Conservation (phyloP, 768 basidiomycete species). For the Amanita polypyramis region DNA sequence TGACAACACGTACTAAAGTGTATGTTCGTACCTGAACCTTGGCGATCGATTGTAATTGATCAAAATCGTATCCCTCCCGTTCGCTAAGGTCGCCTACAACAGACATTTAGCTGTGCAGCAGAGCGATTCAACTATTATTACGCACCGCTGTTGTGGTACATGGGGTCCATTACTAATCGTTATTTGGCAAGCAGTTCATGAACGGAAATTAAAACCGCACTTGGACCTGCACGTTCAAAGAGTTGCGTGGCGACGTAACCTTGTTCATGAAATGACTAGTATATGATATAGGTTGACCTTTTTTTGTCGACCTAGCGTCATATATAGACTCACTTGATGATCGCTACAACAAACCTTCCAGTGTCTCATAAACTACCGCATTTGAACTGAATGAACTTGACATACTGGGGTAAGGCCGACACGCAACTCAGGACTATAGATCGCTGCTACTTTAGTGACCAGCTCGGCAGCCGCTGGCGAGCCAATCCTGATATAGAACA, state of each 20-base stretch:
- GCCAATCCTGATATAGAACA: slow-evolving; percentile 46
- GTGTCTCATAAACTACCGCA: slow-evolving; percentile 1
- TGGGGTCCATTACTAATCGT: slow-evolving; percentile 65
- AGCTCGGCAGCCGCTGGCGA: slow-evolving; percentile 68
- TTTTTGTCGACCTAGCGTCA: background rate
- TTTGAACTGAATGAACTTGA: background rate
- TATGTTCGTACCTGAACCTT: slow-evolving; percentile 63
- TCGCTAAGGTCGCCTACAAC: slow-evolving; percentile 66
- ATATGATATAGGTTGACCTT: slow-evolving; percentile 4
- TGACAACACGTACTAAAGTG: background rate
- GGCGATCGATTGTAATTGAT: slow-evolving; percentile 74
- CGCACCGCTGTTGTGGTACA: slow-evolving; percentile 79
- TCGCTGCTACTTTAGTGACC: slow-evolving; percentile 59
- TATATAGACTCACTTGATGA: slow-evolving; percentile 46
- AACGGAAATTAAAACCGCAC: slow-evolving; percentile 23
- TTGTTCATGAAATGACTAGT: slow-evolving; percentile 66
- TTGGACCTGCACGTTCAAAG: slow-evolving; percentile 77
- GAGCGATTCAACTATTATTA: slow-evolving; percentile 3
- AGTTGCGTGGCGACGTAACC: slow-evolving; percentile 84
- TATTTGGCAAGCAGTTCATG: background rate
- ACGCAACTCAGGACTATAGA: slow-evolving; percentile 74
- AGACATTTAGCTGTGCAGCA: background rate
- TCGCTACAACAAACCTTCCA: slow-evolving; percentile 81
- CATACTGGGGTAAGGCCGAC: slow-evolving; percentile 58
- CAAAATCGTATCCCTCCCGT: slow-evolving; percentile 72